Evolutionary conservation across 192 early-diverging fungal genomes (phyloP).

Genomic region (Coemansia sp.): DNA sequence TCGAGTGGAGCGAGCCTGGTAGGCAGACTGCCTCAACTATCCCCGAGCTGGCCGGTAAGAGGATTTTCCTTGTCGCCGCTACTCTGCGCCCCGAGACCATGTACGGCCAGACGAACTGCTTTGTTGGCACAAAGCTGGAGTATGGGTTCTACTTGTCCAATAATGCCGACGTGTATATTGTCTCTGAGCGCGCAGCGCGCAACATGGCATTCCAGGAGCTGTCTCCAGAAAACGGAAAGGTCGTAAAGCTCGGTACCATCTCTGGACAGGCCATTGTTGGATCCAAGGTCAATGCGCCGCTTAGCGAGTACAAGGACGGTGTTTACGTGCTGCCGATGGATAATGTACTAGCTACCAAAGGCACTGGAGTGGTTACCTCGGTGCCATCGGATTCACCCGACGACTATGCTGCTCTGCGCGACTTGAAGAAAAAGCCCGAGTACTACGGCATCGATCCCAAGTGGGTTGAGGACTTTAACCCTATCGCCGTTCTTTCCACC

Average conservation of each 20-base stretch:
- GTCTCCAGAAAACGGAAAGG: slow-evolving; percentile 65
- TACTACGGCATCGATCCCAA: slow-evolving; percentile 86
- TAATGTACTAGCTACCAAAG: slow-evolving; percentile 90
- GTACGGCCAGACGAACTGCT: slow-evolving; percentile 99
- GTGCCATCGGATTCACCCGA: slow-evolving; percentile 99
- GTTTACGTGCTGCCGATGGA: slow-evolving; percentile 98
- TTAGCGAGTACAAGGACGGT: slow-evolving; percentile 65
- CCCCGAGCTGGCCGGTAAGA: slow-evolving; percentile 66
- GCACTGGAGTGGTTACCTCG: slow-evolving; percentile 98
- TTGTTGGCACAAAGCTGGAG: slow-evolving; percentile 85
- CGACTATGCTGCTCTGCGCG: slow-evolving; percentile 88
- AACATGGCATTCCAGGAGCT: slow-evolving; percentile 97
- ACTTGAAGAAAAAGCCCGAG: slow-evolving; percentile 90
- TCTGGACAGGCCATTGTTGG: slow-evolving; percentile 81
- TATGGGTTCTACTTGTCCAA: slow-evolving; percentile 84
- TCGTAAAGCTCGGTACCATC: slow-evolving; percentile 71
- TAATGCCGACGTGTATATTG: slow-evolving; percentile 77
- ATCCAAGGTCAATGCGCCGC: slow-evolving; percentile 85
- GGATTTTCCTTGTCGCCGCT: slow-evolving; percentile 88
- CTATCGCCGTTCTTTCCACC: slow-evolving; percentile 84
- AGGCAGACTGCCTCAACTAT: slow-evolving; percentile 45
- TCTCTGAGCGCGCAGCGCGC: slow-evolving; percentile 88
- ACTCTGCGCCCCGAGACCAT: slow-evolving; percentile 98
- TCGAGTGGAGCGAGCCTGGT: slow-evolving; percentile 61
- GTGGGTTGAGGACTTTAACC: slow-evolving; percentile 84